A percentile compares a stretch with the other conserved stretches of the same genome.
These are phyloP conservation scores for Irpex rosettiformis DNA, from an alignment of 1,284 basidiomycete genomes.

Conservation along the genomic window DNA sequence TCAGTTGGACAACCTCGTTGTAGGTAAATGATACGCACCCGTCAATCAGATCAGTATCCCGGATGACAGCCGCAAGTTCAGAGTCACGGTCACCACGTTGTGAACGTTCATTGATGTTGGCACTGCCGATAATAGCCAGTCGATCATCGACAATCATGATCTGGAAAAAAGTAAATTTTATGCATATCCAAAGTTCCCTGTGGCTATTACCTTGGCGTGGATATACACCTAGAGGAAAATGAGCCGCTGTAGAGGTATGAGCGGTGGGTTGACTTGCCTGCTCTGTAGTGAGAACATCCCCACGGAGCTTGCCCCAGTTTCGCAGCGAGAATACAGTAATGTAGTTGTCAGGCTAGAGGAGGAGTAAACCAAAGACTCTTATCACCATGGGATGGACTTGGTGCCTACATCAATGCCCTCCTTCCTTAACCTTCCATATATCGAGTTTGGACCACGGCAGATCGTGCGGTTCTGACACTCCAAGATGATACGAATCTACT, in stretches of 20 bases:
- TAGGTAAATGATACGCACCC: slow-evolving; percentile 45
- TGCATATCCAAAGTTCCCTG: too few species aligned
- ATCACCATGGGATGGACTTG: slow-evolving; percentile 7
- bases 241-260: neutral
- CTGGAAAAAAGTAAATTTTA: too few species aligned
- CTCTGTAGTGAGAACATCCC: slow-evolving; percentile 86
- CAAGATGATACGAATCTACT: slow-evolving; percentile 86
- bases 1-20: neutral
- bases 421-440: slow-evolving; percentile 83
- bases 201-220: slow-evolving; percentile 79
- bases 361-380: too few species aligned
- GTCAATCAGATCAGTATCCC: slow-evolving; percentile 96
- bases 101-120: slow-evolving; percentile 98
- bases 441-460: slow-evolving; percentile 86
- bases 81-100: slow-evolving; percentile 96
- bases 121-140: slow-evolving; percentile 97
- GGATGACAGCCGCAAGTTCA: slow-evolving; percentile 88
- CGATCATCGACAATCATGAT: slow-evolving; percentile 95
- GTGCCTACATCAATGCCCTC: slow-evolving; percentile 83
- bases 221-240: slow-evolving; percentile 68
- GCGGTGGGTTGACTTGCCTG: slow-evolving; percentile 40
- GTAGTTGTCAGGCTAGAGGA: slow-evolving; percentile 92
- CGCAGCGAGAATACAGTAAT: slow-evolving; percentile 91
- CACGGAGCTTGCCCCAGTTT: slow-evolving; percentile 91
- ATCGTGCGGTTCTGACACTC: slow-evolving; percentile 94